Evolutionary conservation across 768 basidiomycete genomes (phyloP).

Genomic region (Trametes maxima): DNA sequence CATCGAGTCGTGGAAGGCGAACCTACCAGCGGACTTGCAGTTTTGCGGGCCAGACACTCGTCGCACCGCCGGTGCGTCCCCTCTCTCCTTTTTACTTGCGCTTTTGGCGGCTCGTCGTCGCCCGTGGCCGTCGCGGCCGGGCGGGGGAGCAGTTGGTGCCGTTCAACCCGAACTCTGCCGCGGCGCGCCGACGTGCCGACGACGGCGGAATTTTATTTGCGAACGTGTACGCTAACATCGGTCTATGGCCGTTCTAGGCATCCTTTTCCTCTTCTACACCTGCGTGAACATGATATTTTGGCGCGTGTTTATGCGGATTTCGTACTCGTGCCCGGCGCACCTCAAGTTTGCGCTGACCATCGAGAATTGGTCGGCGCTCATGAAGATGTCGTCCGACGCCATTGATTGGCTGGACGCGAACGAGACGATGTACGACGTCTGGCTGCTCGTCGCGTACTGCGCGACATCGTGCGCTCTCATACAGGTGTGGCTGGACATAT

Average conservation of each 20-base stretch:
- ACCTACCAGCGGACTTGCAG: constrained; percentile 75
- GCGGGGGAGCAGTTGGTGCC: not conserved
- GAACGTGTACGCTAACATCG: not conserved
- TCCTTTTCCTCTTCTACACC: constrained; percentile 85
- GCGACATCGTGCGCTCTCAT: constrained; percentile 88
- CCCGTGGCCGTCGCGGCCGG: too few relatives aligned
- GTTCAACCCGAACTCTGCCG: not conserved
- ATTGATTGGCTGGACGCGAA: constrained; percentile 90
- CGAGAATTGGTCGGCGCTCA: constrained; percentile 76
- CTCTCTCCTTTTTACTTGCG: not conserved
- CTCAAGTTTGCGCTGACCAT: constrained; percentile 84
- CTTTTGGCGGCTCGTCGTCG: constrained; percentile 1
- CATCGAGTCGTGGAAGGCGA: constrained; percentile 75
- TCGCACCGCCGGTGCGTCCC: constrained; percentile 61
- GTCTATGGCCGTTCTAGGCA: constrained; percentile 47
- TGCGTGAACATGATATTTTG: constrained; percentile 97
- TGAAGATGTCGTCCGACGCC: constrained; percentile 71
- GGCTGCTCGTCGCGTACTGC: constrained; percentile 86
- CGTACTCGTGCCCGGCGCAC: constrained; percentile 88
- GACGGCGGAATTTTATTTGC: not conserved
- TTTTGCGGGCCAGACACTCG: constrained; percentile 74
- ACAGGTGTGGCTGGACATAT: constrained; percentile 56
- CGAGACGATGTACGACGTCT: constrained; percentile 81
- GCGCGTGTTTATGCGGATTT: constrained; percentile 98
- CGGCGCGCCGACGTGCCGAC: not conserved